A percentile compares a stretch with the other conserved stretches of the same genome.
Evolutionary conservation across 176 grass and related monocot species (phyloP).

Genomic region (Pontederia paniculata): DNA sequence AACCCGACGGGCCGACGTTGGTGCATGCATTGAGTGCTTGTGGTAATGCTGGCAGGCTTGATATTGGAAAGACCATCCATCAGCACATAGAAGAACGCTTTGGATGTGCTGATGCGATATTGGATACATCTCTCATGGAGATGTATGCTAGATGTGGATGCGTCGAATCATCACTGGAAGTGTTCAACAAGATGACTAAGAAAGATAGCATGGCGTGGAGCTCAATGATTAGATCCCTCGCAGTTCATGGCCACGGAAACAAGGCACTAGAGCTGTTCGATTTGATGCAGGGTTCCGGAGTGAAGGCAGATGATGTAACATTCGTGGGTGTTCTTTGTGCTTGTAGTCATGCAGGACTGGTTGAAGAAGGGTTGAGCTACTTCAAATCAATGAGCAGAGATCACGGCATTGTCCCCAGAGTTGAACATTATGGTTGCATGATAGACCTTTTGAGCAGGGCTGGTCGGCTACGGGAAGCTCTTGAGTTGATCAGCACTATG

Average conservation of each 20-base stretch:
- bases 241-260: not conserved
- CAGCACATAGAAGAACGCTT: not conserved
- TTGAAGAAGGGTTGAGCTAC: constrained; percentile 30
- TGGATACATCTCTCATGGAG: constrained; percentile 10
- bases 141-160: constrained; percentile 17
- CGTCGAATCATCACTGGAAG: not conserved
- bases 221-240: constrained; percentile 7
- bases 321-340: constrained; percentile 34
- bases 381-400: constrained; percentile 22
- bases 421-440: constrained; percentile 36
- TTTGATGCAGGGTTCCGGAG: not conserved
- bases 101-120: not conserved
- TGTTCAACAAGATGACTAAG: constrained; percentile 14
- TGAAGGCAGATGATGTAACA: constrained; percentile 14
- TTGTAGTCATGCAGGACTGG: constrained; percentile 37
- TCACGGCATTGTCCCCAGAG: constrained; percentile 23
- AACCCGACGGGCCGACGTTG: constrained; percentile 4
- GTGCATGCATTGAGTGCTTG: constrained; percentile 7
- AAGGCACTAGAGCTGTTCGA: not conserved
- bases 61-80: constrained; percentile 8
- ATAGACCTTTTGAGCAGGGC: constrained; percentile 39
- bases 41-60: not conserved
- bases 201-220: constrained; percentile 14
- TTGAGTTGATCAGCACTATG: constrained; percentile 20
- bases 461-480: constrained; percentile 31